phyloP scores from a whole-genome alignment of 192 early-diverging fungal genomes.

The Linnemannia elongata region DNA sequence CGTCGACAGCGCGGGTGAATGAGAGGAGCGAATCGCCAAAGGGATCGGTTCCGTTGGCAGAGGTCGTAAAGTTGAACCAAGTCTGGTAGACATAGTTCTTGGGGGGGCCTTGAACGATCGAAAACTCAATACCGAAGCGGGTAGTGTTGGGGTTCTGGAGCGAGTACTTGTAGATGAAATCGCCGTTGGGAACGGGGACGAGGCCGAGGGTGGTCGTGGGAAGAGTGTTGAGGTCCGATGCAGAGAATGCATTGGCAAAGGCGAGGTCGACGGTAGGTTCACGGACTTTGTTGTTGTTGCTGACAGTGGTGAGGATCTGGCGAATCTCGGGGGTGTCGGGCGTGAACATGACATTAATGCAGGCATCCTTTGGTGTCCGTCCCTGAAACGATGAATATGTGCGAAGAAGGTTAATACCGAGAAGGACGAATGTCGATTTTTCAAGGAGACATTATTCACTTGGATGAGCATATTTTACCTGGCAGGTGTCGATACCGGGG shows the following conservation, averaged over 20 bases:
- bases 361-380: slow-evolving; percentile 52
- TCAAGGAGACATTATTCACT: neutral
- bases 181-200: slow-evolving; percentile 64
- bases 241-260: slow-evolving; percentile 32
- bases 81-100: slow-evolving; percentile 79
- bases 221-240: slow-evolving; percentile 32
- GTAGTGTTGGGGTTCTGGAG: slow-evolving; percentile 77
- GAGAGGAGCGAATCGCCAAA: slow-evolving; percentile 72
- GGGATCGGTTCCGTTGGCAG: slow-evolving; percentile 72
- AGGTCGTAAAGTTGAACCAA: slow-evolving; percentile 77
- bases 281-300: slow-evolving; percentile 33
- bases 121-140: slow-evolving; percentile 69
- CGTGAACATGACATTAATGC: slow-evolving; percentile 76
- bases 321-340: slow-evolving; percentile 56
- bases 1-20: slow-evolving; percentile 76
- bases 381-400: slow-evolving; percentile 49
- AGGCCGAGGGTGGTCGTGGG: slow-evolving; percentile 60
- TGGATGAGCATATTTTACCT: slow-evolving; percentile 25
- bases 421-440: neutral
- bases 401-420: neutral
- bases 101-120: slow-evolving; percentile 47
- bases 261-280: slow-evolving; percentile 27
- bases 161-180: slow-evolving; percentile 80
- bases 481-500: slow-evolving; percentile 58
- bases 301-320: slow-evolving; percentile 40